Evolutionary conservation across 2,329 filamentous ascomycete species (phyloP).

Genomic region (Calonectria honghensis): DNA sequence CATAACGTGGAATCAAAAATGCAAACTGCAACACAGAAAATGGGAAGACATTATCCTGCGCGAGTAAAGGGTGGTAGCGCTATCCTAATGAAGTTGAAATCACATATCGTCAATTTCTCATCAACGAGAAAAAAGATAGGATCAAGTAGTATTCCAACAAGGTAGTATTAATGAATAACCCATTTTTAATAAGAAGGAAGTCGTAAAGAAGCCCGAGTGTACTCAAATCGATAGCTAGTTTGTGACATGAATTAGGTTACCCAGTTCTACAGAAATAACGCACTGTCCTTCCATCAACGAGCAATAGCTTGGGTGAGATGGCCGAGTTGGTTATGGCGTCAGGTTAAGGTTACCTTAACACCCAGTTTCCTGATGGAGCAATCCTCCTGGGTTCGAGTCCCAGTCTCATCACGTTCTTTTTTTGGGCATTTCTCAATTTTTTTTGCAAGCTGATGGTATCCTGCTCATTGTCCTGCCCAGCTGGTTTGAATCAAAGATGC

Average conservation of each 20-base stretch:
- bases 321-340: constrained; percentile 57
- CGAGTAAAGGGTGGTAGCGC: neutral
- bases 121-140: neutral
- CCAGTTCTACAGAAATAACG: neutral
- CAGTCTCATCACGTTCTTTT: constrained; percentile 53
- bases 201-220: neutral
- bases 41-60: neutral
- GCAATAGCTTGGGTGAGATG: constrained; percentile 50
- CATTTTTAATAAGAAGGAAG: neutral
- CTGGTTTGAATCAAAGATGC: neutral
- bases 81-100: neutral
- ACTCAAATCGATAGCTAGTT: neutral
- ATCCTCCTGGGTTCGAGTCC: constrained; percentile 57
- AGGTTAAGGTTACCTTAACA: constrained; percentile 56
- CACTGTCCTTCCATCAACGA: neutral
- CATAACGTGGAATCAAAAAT: neutral
- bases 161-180: neutral
- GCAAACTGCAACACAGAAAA: neutral
- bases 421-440: constrained; percentile 29
- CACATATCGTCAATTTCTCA: neutral
- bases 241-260: neutral
- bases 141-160: neutral
- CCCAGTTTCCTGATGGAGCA: constrained; percentile 54
- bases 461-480: neutral
- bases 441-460: neutral